Evolutionary conservation across 192 early-diverging fungal species (phyloP).

Genomic region (Gaertneriomyces sp.): DNA sequence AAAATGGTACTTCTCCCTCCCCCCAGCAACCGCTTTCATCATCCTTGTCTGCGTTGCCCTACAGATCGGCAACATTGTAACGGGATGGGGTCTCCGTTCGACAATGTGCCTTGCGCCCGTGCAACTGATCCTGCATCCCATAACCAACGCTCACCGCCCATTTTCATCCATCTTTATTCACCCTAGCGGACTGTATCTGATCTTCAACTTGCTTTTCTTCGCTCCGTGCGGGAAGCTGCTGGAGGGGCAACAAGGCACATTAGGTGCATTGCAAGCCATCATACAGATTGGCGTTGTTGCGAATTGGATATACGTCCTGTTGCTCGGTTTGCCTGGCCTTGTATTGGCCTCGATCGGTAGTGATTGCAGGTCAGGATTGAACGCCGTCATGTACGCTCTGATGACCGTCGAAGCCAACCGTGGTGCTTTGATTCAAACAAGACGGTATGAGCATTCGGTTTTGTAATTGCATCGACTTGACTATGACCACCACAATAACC

Average conservation of each 20-base stretch:
- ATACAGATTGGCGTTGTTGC: neutral
- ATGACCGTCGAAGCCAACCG: conserved; percentile 22
- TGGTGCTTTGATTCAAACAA: conserved; percentile 18
- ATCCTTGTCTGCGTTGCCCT: neutral
- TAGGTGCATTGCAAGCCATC: conserved; percentile 14
- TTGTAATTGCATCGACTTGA: neutral
- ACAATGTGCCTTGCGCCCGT: conserved; percentile 11
- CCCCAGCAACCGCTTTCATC: conserved; percentile 7
- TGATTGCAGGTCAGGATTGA: conserved; percentile 15
- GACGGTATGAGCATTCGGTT: conserved; percentile 2
- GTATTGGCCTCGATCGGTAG: neutral
- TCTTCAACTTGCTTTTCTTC: conserved; percentile 27
- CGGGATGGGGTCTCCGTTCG: neutral
- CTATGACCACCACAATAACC: neutral
- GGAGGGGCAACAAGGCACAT: conserved; percentile 19
- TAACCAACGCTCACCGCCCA: neutral
- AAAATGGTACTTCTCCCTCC: conserved; percentile 26
- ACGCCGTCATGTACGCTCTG: conserved; percentile 13
- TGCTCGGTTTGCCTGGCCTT: neutral
- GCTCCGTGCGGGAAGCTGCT: conserved; percentile 13
- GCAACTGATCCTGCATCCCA: neutral
- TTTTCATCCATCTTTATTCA: conserved; percentile 5
- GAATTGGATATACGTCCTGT: neutral
- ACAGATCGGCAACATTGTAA: neutral
- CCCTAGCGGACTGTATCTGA: neutral